These are phyloP conservation scores for Aspergillus funiculosus DNA, from an alignment of 495 filamentous ascomycete species.

Conservation along the genomic window DNA sequence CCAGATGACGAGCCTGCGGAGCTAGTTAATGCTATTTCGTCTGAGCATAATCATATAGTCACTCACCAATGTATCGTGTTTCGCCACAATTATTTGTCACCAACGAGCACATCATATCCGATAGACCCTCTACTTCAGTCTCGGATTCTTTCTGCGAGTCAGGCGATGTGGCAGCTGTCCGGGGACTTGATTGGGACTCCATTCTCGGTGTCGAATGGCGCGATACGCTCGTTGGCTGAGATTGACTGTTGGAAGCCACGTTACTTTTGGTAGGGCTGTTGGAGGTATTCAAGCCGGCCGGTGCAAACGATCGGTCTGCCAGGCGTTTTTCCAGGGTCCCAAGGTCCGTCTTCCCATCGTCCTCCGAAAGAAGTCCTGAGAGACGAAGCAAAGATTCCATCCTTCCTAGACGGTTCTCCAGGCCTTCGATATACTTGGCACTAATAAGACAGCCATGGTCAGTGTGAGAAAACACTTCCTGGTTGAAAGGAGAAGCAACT, in stretches of 20 bases:
- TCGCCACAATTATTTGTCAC: constrained; percentile 98
- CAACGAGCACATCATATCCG: constrained; percentile 98
- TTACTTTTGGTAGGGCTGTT: constrained; percentile 30
- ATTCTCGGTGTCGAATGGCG: constrained; percentile 43
- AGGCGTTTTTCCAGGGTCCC: constrained; percentile 80
- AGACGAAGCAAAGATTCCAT: constrained; percentile 89
- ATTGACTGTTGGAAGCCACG: constrained; percentile 22
- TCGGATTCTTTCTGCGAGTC: constrained; percentile 52
- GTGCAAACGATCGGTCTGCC: constrained; percentile 53
- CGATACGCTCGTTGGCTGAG: constrained; percentile 27
- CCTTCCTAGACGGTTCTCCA: constrained; percentile 88
- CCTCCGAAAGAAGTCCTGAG: constrained; percentile 80
- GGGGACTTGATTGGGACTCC: constrained; percentile 53
- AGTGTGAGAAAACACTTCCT: constrained; percentile 15
- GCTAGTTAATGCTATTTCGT: constrained; percentile 17
- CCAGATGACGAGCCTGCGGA: constrained; percentile 83
- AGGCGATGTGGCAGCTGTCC: constrained; percentile 56
- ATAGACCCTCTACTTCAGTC: constrained; percentile 78
- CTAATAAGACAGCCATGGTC: constrained; percentile 38
- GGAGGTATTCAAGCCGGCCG: constrained; percentile 32
- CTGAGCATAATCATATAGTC: not conserved
- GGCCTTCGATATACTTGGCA: constrained; percentile 95
- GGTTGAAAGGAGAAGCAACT: not conserved
- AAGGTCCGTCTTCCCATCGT: constrained; percentile 82
- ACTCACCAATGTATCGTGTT: constrained; percentile 89